Percentiles rank a stretch among this genome's conserved stretches.
Evolutionary conservation across 1,284 basidiomycete species (phyloP).

Genomic region (Exsudoporus floridanus): DNA sequence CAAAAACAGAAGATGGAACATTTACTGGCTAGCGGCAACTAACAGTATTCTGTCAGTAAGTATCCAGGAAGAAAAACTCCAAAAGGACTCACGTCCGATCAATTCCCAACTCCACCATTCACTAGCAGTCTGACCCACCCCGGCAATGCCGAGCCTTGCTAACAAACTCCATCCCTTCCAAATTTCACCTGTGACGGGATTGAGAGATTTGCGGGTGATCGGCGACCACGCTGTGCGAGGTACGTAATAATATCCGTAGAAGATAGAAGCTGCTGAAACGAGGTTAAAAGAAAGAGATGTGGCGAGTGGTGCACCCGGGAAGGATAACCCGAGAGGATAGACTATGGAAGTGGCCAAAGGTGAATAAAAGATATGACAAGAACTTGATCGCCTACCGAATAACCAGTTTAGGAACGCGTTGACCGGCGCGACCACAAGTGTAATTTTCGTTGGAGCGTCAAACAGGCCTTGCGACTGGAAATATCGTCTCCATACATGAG

Average conservation of each 20-base stretch:
- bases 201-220: slow-evolving; percentile 37
- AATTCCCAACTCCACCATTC: slow-evolving; percentile 96
- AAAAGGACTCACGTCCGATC: slow-evolving; percentile 48
- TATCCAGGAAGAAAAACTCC: background rate
- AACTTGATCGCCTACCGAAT: slow-evolving; percentile 53
- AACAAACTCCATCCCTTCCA: slow-evolving; percentile 76
- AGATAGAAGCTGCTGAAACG: slow-evolving; percentile 65
- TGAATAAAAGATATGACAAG: slow-evolving; percentile 4
- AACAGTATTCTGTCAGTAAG: background rate
- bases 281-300: slow-evolving; percentile 89
- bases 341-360: slow-evolving; percentile 53
- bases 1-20: background rate
- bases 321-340: slow-evolving; percentile 79
- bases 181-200: slow-evolving; percentile 64
- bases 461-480: slow-evolving; percentile 91
- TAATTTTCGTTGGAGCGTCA: slow-evolving; percentile 82
- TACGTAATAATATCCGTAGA: slow-evolving; percentile 74
- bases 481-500: slow-evolving; percentile 58
- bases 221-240: slow-evolving; percentile 71
- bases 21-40: slow-evolving; percentile 63
- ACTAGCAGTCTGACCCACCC: slow-evolving; percentile 65
- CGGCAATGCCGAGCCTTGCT: slow-evolving; percentile 74
- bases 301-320: slow-evolving; percentile 90
- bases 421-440: slow-evolving; percentile 82
- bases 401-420: slow-evolving; percentile 86